Evolutionary conservation across 768 basidiomycete species (phyloP).

Genomic region (Butyriboletus loyo): DNA sequence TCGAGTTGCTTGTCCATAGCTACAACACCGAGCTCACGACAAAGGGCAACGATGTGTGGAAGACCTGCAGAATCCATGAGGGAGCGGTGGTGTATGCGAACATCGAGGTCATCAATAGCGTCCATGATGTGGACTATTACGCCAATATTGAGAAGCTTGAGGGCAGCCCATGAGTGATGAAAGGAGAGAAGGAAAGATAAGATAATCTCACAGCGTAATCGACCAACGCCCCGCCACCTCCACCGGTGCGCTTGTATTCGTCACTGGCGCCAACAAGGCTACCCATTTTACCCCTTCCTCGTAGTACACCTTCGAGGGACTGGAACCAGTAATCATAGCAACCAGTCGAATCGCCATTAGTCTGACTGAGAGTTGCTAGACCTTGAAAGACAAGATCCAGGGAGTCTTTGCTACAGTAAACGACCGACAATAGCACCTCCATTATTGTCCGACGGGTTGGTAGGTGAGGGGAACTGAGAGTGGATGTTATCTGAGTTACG

Average conservation of each 20-base stretch:
- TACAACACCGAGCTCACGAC: conserved; percentile 60
- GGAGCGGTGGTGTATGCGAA: conserved; percentile 81
- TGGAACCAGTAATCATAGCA: conserved; percentile 90
- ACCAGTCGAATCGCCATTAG: conserved; percentile 55
- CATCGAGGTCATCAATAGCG: conserved; percentile 70
- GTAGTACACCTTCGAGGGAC: conserved; percentile 68
- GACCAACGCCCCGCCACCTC: conserved; percentile 64
- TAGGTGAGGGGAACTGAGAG: conserved; percentile 78
- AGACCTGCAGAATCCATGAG: conserved; percentile 91
- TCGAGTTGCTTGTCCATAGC: conserved; percentile 66
- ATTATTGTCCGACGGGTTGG: conserved; percentile 73
- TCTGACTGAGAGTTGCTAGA: conserved; percentile 67
- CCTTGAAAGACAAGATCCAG: conserved; percentile 70
- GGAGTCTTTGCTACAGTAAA: conserved; percentile 61
- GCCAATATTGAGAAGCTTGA: conserved; percentile 53
- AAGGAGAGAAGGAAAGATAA: not conserved
- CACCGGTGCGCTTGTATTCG: conserved; percentile 69
- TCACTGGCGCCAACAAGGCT: conserved; percentile 94
- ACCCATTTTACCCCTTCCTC: conserved; percentile 91
- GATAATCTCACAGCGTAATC: conserved; percentile 76
- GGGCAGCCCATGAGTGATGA: conserved; percentile 10
- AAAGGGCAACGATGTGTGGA: conserved; percentile 65
- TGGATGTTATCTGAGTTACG: conserved; percentile 76
- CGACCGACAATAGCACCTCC: conserved; percentile 75
- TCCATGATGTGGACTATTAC: conserved; percentile 68